These are phyloP conservation scores for Manihot esculenta DNA, from an alignment of 441 rosid genomes.

Conservation along the genomic window DNA sequence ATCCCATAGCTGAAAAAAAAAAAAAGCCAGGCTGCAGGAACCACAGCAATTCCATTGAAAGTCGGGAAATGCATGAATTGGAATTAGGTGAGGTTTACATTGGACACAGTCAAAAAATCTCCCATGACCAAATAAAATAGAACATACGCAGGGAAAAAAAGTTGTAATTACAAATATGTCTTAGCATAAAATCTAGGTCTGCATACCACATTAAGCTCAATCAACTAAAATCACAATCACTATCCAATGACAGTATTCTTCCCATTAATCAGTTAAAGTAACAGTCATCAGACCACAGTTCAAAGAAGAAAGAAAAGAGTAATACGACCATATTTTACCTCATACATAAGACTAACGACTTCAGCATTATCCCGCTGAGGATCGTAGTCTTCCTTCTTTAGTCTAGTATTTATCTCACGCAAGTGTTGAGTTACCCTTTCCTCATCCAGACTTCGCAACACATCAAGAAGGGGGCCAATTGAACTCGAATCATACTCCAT, in stretches of 20 bases:
- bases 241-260: background rate
- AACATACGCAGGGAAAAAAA: background rate
- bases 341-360: constrained; percentile 92
- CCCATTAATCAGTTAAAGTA: background rate
- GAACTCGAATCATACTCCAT: constrained; percentile 70
- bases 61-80: background rate
- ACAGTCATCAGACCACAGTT: background rate
- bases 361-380: constrained; percentile 64
- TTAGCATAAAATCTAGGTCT: background rate
- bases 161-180: background rate
- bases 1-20: background rate
- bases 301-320: background rate
- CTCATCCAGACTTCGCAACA: constrained; percentile 74
- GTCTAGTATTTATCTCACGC: constrained; percentile 63
- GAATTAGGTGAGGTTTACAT: background rate
- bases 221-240: background rate
- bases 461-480: constrained; percentile 80
- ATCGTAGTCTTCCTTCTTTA: constrained; percentile 59
- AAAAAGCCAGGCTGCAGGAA: background rate
- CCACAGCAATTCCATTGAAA: background rate
- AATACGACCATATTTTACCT: constrained; percentile 48
- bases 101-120: background rate
- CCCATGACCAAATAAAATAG: background rate
- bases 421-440: constrained; percentile 80
- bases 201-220: background rate